A percentile compares a stretch with the other conserved stretches of the same genome.
Conservation (phyloP, 306 rosid genomes). For the Quercus parvula region DNA sequence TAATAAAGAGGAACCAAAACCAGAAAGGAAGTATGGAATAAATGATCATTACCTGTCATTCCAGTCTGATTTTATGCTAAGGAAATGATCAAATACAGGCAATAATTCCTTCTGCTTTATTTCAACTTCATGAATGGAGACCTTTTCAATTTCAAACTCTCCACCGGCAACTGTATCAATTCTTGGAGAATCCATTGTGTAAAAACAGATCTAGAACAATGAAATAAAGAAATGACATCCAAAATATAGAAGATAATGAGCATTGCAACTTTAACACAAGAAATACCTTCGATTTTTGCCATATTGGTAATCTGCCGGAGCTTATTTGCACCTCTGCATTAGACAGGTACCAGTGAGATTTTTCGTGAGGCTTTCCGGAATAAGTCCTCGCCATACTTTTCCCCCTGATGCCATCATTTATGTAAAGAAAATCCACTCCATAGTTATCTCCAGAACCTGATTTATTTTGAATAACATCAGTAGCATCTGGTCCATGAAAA, state of each 20-base stretch:
- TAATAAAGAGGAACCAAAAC: neutral
- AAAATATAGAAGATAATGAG: slow-evolving; percentile 3
- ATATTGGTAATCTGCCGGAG: slow-evolving; percentile 66
- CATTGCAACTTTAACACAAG: slow-evolving; percentile 15
- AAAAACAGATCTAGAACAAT: slow-evolving; percentile 57
- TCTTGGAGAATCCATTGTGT: slow-evolving; percentile 43
- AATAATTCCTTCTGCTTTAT: slow-evolving; percentile 66
- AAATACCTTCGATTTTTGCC: slow-evolving; percentile 82
- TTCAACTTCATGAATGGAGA: slow-evolving; percentile 72
- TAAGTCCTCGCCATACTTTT: slow-evolving; percentile 22
- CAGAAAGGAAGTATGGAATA: slow-evolving; percentile 8
- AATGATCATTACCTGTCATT: slow-evolving; percentile 55
- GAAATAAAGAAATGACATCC: slow-evolving; percentile 12
- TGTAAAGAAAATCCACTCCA: slow-evolving; percentile 36
- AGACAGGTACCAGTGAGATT: slow-evolving; percentile 63
- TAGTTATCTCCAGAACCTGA: slow-evolving; percentile 32
- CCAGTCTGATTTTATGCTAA: slow-evolving; percentile 63
- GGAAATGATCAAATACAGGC: slow-evolving; percentile 80
- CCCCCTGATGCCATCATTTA: slow-evolving; percentile 30
- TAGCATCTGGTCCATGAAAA: slow-evolving; percentile 45
- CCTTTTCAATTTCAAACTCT: slow-evolving; percentile 76
- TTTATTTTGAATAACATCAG: slow-evolving; percentile 40
- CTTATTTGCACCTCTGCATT: slow-evolving; percentile 85
- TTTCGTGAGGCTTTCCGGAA: slow-evolving; percentile 47
- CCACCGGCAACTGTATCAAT: slow-evolving; percentile 35